phyloP scores from a whole-genome alignment of 805 yeast species.

The Pichia pseudocactophila region DNA sequence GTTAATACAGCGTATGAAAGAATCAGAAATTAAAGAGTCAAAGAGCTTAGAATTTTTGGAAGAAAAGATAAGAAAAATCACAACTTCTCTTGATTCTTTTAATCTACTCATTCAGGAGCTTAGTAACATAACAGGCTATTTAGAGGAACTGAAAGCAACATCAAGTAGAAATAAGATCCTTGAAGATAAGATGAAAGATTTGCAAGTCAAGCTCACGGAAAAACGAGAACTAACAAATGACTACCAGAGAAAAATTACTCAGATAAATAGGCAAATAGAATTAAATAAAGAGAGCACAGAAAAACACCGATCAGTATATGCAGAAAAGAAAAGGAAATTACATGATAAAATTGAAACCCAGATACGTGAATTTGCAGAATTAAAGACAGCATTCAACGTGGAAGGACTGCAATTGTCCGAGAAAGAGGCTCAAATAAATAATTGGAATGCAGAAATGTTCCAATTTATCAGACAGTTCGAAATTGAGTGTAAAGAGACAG shows the following conservation, averaged over 20 bases:
- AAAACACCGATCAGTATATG: constrained; percentile 35
- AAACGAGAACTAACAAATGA: constrained; percentile 35
- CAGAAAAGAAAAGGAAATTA: constrained; percentile 35
- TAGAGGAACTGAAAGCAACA: constrained; percentile 45
- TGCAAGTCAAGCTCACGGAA: constrained; percentile 29
- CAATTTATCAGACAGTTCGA: constrained; percentile 37
- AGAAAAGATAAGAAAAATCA: constrained; percentile 38
- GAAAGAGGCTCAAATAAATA: constrained; percentile 39
- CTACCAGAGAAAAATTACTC: constrained; percentile 34
- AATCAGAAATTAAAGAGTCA: constrained; percentile 34
- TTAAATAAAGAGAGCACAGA: constrained; percentile 39
- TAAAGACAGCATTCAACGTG: constrained; percentile 39
- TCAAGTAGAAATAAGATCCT: constrained; percentile 32
- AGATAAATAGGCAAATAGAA: constrained; percentile 41
- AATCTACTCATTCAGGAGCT: constrained; percentile 41
- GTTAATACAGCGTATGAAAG: constrained; percentile 44
- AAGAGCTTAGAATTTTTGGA: constrained; percentile 35
- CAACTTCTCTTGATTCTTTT: constrained; percentile 50
- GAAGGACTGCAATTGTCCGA: constrained; percentile 41
- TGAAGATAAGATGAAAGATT: constrained; percentile 20
- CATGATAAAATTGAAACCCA: constrained; percentile 36
- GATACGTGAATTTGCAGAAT: constrained; percentile 36
- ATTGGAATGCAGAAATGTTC: constrained; percentile 27
- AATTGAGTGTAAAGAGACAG: constrained; percentile 43
- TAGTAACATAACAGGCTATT: constrained; percentile 31